Percentiles rank a stretch among this genome's conserved stretches.
These are phyloP conservation scores for Colletotrichum simmondsii DNA, from an alignment of 2,329 filamentous ascomycete genomes.

Conservation along the genomic window DNA sequence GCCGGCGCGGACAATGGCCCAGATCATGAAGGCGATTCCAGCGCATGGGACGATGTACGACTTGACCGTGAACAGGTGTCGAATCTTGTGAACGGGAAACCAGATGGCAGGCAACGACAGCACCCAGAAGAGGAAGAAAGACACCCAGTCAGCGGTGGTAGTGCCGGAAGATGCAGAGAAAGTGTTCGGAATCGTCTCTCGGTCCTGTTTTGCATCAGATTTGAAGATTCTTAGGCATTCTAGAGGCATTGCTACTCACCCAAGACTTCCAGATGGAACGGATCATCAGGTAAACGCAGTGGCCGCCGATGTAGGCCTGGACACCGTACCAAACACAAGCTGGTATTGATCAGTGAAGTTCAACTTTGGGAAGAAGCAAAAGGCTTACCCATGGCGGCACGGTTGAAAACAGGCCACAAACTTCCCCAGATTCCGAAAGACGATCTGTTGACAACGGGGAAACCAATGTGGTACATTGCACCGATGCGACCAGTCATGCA, in stretches of 20 bases:
- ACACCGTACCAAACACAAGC: slow-evolving; percentile 91
- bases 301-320: slow-evolving; percentile 84
- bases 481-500: slow-evolving; percentile 85
- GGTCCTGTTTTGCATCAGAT: slow-evolving; percentile 46
- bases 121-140: slow-evolving; percentile 90
- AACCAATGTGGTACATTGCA: slow-evolving; percentile 88
- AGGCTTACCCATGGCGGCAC: slow-evolving; percentile 76
- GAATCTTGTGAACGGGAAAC: slow-evolving; percentile 89
- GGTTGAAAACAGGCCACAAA: slow-evolving; percentile 89
- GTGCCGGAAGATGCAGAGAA: slow-evolving; percentile 75
- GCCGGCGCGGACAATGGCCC: slow-evolving; percentile 84
- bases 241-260: slow-evolving; percentile 48
- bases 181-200: slow-evolving; percentile 71
- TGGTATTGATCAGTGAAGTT: slow-evolving; percentile 33
- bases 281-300: slow-evolving; percentile 91
- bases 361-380: too few species aligned
- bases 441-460: slow-evolving; percentile 81
- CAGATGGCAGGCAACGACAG: slow-evolving; percentile 84
- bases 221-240: neutral
- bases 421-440: slow-evolving; percentile 92
- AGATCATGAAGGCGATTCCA: slow-evolving; percentile 88
- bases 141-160: slow-evolving; percentile 78
- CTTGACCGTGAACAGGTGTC: slow-evolving; percentile 92
- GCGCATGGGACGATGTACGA: slow-evolving; percentile 84
- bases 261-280: slow-evolving; percentile 81